Evolutionary conservation across 495 filamentous ascomycete species (phyloP), one percentile per base, ranked within the genome.

Genomic region (Penicillium arizonense): DNA sequence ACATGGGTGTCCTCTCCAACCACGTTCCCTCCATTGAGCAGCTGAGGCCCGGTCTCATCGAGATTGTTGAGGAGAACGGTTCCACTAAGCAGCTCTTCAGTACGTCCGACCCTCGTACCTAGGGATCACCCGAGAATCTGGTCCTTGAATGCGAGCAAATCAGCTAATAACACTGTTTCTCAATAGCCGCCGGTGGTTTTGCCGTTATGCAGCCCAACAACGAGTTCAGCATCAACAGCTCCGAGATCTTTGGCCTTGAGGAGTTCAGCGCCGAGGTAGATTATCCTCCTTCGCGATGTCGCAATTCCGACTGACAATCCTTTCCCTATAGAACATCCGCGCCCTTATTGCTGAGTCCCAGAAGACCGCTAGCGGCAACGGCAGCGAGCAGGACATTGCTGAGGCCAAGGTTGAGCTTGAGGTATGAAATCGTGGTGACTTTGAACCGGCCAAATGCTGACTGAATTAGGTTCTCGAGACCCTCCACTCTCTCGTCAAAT

Each of bases 21-120:
- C 94, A 99, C 84, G 95, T 99, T 59, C 93, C 94, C 40, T 92
- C 94, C 44, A 96, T 99, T 64, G 94, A 99, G 82, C 94, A 99
- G 81, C 82, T 99, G 70, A 95, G 92, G 82, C 91, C 94, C 44
- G 94, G 94, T 62, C 75, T 97, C 55, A 82, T 99, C 58, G 94
- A 97, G 77, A 79, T 99, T 61, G 85, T 97, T 62, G 94, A 97
- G 81, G 94, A 99, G 83, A 82, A 78, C 64, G 79, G 85, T 60
- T 87, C 89, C 68, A 96, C 73, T 89, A 97, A 97, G 85, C 89
- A 94, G 73, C 97, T 90, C 79, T 99, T 97, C 89, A 81, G 94
- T 97, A 88, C 62, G 93, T 83, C 62, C 65, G 58, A 69, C 21
- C 45, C 40, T 33, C 44, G 57, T 53, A 32, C 47, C 54, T 38